Evolutionary conservation across 441 rosid species (phyloP).

Genomic region (Geranium incanum): DNA sequence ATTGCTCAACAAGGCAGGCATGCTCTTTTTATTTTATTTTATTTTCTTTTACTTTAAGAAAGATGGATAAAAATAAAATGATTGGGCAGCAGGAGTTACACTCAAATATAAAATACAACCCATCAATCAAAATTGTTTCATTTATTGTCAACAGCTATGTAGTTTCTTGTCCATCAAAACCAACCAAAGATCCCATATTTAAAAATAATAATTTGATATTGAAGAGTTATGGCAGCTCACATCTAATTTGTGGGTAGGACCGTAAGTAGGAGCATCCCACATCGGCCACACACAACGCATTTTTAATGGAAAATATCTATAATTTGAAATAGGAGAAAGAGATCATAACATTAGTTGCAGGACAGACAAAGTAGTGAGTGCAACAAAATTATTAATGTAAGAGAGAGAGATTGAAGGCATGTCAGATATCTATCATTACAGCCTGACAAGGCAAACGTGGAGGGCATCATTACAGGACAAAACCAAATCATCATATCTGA

Average conservation of each 20-base stretch:
- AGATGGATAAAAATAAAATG: background rate
- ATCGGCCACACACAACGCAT: background rate
- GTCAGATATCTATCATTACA: background rate
- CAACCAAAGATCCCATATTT: background rate
- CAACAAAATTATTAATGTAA: background rate
- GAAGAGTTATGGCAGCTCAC: background rate
- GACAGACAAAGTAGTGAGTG: slow-evolving; percentile 4
- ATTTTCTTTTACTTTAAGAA: background rate
- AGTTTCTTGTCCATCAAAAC: background rate
- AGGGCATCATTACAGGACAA: background rate
- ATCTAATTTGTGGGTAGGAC: background rate
- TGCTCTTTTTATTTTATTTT: background rate
- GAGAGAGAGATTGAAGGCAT: background rate
- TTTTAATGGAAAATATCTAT: background rate
- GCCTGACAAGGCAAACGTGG: slow-evolving; percentile 7
- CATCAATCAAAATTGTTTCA: background rate
- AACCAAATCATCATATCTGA: background rate
- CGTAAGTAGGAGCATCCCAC: background rate
- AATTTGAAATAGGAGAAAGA: background rate
- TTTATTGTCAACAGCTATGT: slow-evolving; percentile 4
- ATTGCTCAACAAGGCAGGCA: background rate
- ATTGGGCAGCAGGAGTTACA: background rate
- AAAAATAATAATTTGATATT: too few relatives aligned
- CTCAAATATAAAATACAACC: background rate
- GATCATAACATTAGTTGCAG: background rate